These are phyloP conservation scores for Skeletonema marinoi DNA, from an alignment of 108 stramenopile genomes.

Conservation along the genomic window DNA sequence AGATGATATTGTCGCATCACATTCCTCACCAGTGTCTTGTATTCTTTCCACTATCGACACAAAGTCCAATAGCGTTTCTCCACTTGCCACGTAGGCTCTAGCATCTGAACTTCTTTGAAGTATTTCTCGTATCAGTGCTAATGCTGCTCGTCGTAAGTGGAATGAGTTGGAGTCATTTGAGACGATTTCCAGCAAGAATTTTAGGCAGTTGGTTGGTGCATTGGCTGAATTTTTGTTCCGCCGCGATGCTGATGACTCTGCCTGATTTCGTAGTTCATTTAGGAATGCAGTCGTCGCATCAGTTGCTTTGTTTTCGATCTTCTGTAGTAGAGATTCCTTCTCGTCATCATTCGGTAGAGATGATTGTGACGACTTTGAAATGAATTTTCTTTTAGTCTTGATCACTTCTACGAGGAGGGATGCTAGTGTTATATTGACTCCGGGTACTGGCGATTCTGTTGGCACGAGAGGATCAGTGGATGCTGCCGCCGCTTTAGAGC, in stretches of 20 bases:
- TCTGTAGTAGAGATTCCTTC: background rate
- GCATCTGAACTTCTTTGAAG: constrained; percentile 33
- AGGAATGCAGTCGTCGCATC: constrained; percentile 37
- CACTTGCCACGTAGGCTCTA: constrained; percentile 20
- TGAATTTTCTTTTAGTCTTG: constrained; percentile 22
- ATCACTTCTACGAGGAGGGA: constrained; percentile 32
- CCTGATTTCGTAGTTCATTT: constrained; percentile 21
- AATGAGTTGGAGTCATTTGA: constrained; percentile 29
- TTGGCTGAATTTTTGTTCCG: constrained; percentile 7
- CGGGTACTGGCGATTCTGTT: constrained; percentile 27
- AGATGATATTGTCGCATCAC: background rate
- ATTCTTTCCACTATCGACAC: constrained; percentile 7
- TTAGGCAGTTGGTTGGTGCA: constrained; percentile 19
- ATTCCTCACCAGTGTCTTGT: background rate
- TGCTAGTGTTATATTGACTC: constrained; percentile 30
- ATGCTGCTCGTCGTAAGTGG: constrained; percentile 40
- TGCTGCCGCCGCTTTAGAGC: background rate
- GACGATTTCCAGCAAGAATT: constrained; percentile 30
- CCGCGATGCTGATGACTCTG: constrained; percentile 5
- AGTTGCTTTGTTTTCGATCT: constrained; percentile 6
- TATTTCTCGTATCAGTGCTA: constrained; percentile 16
- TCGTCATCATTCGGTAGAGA: background rate
- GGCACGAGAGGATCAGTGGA: background rate
- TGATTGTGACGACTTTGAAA: constrained; percentile 27
- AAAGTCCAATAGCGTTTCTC: constrained; percentile 15